phyloP scores from a whole-genome alignment of 2,329 filamentous ascomycete species.

The Claviceps sp. region DNA sequence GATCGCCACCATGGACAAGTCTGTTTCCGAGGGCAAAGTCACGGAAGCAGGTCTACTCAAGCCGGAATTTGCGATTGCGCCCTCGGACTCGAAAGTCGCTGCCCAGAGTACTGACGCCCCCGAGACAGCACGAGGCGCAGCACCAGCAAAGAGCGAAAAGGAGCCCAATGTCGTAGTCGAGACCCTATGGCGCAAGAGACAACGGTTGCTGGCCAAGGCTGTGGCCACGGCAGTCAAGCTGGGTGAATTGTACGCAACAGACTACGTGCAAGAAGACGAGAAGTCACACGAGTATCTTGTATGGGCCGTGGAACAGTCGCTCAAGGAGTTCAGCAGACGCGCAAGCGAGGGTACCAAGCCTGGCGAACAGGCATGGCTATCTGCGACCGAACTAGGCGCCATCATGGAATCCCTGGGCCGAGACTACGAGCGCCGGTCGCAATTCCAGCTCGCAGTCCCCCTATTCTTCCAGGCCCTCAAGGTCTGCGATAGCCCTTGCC shows the following conservation, averaged over 20 bases:
- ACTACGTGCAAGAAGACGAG: conserved; percentile 60
- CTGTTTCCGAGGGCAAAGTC: conserved; percentile 31
- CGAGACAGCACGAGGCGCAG: conserved; percentile 9
- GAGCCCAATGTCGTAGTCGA: conserved; percentile 18
- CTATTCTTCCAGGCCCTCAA: conserved; percentile 76
- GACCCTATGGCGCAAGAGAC: conserved; percentile 43
- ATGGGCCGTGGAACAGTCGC: conserved; percentile 67
- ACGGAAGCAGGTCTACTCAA: conserved; percentile 24
- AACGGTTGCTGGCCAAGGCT: conserved; percentile 57
- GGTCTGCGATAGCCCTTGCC: conserved; percentile 54
- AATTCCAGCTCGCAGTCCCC: conserved; percentile 71
- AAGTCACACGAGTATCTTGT: conserved; percentile 60
- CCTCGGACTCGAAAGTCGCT: not conserved
- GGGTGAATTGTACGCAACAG: conserved; percentile 66
- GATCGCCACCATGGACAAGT: conserved; percentile 41
- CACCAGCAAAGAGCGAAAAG: not conserved
- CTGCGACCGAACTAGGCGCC: conserved; percentile 57
- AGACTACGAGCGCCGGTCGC: conserved; percentile 59
- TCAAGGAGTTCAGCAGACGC: conserved; percentile 61
- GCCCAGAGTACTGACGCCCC: not conserved
- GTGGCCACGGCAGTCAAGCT: conserved; percentile 72
- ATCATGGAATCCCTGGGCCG: conserved; percentile 63
- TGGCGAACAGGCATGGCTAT: conserved; percentile 60
- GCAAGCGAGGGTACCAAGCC: conserved; percentile 53
- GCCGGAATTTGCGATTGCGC: conserved; percentile 5